These are phyloP conservation scores for Dichotomopilus funicola DNA, from an alignment of 2,329 filamentous ascomycete genomes.

Conservation along the genomic window DNA sequence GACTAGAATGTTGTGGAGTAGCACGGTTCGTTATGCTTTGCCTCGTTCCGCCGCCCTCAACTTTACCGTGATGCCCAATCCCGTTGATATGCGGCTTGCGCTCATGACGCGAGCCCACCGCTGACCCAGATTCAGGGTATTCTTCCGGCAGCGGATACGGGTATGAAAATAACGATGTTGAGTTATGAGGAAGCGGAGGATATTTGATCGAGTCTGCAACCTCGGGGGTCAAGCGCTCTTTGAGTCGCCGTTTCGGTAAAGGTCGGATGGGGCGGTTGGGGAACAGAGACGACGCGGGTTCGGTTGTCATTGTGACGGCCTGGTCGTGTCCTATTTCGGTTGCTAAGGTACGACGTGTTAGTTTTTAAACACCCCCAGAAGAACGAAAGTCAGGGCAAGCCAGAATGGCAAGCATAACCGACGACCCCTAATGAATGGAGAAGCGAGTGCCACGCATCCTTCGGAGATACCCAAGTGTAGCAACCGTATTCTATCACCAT, in stretches of 20 bases:
- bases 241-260: conserved; percentile 79
- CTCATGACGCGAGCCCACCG: conserved; percentile 23
- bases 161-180: conserved; percentile 70
- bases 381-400: conserved; percentile 1
- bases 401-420: conserved; percentile 1
- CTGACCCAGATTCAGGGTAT: conserved; percentile 27
- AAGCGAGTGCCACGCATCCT: background rate
- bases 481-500: no score
- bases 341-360: conserved; percentile 13
- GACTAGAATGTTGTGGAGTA: conserved; percentile 40
- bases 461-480: no score
- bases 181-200: conserved; percentile 65
- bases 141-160: conserved; percentile 53
- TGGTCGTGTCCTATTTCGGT: conserved; percentile 36
- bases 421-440: background rate
- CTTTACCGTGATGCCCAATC: conserved; percentile 53
- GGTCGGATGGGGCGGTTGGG: conserved; percentile 90
- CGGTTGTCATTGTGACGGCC: conserved; percentile 52
- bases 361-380: conserved; percentile 14
- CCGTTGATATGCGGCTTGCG: conserved; percentile 46
- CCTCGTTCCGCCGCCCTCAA: conserved; percentile 45
- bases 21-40: conserved; percentile 40
- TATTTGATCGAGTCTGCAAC: conserved; percentile 76
- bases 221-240: conserved; percentile 80
- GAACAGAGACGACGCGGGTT: conserved; percentile 74